Base-by-base conservation (phyloP, 192 early-diverging fungal species). In the Umbelopsis isabellina region DNA sequence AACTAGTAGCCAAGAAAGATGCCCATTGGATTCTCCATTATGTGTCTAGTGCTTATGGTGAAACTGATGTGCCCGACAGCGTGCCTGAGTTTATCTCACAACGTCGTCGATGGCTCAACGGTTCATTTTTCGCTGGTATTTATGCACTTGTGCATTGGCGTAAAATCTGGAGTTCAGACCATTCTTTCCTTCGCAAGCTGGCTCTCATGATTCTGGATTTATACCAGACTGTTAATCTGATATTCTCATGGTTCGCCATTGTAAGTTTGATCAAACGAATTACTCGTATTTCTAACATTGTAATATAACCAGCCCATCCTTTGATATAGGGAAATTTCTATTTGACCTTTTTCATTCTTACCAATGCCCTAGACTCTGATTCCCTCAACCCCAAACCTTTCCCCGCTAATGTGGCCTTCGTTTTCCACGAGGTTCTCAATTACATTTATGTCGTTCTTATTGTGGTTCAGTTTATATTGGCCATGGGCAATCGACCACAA, bases 401-500 rank as follows among this genome's bases (percentile, higher is more conserved):
- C 55, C 53, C 75, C 22, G 66, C 71, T 51, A 78, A 72, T 49
- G 72, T 75, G 15, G 80, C 72, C 3, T 23, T 50, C 46, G 74
- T 77, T 13, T 69, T 79, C 16, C 75, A 76, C 20, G 72, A 72
- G 53, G 68, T 83, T 21, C 75, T 83, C 51, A 85, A 76, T 30
- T 80, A 80, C 61, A 71, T 80, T 23, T 80, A 80, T 41, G 30
- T 76, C 23, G 83, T 96, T 1, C 90, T 93, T 74, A 84, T 86
- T 69, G 80, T 92, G 8, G 83, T 96, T 69, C 87, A 89, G 69
- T 92, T 98, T 79, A 91, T 99, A 49, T 84, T 91, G 21, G 91
- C 95, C 71, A 82, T 99, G 74, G 97, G 97, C 70, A 99, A 99
- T 80, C 87, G 96, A 46, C 97, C 97, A 53, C 94, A 98, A 79